phyloP scores from a whole-genome alignment of 2,329 filamentous ascomycete species.

The Ophiostoma ips region DNA sequence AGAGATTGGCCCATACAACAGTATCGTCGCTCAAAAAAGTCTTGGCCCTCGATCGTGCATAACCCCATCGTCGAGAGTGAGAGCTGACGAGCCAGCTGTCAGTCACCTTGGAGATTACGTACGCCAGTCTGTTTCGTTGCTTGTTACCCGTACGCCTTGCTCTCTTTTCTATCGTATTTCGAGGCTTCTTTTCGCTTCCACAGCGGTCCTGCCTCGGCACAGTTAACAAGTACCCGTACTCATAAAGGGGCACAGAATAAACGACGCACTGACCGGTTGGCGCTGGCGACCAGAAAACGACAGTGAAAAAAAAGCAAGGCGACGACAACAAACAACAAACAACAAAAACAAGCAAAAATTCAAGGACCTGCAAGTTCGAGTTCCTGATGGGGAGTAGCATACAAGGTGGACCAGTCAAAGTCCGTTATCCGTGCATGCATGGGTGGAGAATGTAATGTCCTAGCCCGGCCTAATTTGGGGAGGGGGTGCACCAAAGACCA shows the following conservation, averaged over 20 bases:
- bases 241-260: no score
- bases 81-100: not conserved
- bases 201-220: no score
- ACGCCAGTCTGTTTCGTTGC: no score
- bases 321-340: not conserved
- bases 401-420: slow-evolving; percentile 6
- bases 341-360: not conserved
- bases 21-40: not conserved
- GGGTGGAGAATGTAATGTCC: not conserved
- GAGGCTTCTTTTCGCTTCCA: no score
- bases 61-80: not conserved
- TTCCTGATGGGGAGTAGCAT: slow-evolving; percentile 7
- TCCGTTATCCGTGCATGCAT: slow-evolving; percentile 10
- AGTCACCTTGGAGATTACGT: not conserved
- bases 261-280: no score
- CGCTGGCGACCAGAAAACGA: not conserved
- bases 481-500: not conserved
- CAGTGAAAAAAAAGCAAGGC: not conserved
- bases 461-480: not conserved
- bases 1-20: not conserved
- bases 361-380: not conserved
- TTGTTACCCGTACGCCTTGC: no score
- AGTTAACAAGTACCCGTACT: no score
- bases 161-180: no score
- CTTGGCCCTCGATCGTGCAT: not conserved